phyloP scores from a whole-genome alignment of 768 basidiomycete species.

The Galerina marginata region DNA sequence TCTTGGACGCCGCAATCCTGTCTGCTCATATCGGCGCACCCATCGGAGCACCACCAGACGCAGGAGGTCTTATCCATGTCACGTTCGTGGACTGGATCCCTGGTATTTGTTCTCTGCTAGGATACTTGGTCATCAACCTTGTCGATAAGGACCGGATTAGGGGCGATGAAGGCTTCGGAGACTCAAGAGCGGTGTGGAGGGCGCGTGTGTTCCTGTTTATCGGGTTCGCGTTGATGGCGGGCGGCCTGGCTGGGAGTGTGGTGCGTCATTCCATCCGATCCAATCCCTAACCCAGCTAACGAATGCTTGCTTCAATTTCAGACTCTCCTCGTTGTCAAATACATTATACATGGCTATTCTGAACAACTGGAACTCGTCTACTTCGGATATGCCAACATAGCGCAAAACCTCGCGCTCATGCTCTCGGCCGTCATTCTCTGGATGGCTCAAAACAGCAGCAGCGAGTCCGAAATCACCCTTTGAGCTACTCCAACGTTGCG shows the following conservation, averaged over 20 bases:
- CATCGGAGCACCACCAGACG: conserved; percentile 65
- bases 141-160: conserved; percentile 93
- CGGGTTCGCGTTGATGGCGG: conserved; percentile 97
- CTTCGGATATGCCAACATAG: conserved; percentile 96
- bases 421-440: conserved; percentile 89
- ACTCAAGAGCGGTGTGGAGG: conserved; percentile 87
- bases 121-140: conserved; percentile 90
- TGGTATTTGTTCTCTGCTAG: conserved; percentile 89
- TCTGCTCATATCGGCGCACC: conserved; percentile 86
- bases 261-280: conserved; percentile 53
- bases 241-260: conserved; percentile 95
- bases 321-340: conserved; percentile 92
- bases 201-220: conserved; percentile 91
- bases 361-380: conserved; percentile 71
- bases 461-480: conserved; percentile 92
- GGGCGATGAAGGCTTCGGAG: conserved; percentile 81
- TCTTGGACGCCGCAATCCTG: conserved; percentile 90
- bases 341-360: conserved; percentile 72
- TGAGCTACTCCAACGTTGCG: conserved; percentile 29
- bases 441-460: conserved; percentile 85
- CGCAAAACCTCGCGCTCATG: conserved; percentile 87
- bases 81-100: conserved; percentile 96
- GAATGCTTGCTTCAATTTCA: conserved; percentile 32
- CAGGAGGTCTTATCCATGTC: conserved; percentile 72
- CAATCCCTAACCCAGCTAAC: background rate